Evolutionary conservation across 805 yeast genomes (phyloP), one percentile per base, ranked within the genome.

Genomic region (Candida insectorum): DNA sequence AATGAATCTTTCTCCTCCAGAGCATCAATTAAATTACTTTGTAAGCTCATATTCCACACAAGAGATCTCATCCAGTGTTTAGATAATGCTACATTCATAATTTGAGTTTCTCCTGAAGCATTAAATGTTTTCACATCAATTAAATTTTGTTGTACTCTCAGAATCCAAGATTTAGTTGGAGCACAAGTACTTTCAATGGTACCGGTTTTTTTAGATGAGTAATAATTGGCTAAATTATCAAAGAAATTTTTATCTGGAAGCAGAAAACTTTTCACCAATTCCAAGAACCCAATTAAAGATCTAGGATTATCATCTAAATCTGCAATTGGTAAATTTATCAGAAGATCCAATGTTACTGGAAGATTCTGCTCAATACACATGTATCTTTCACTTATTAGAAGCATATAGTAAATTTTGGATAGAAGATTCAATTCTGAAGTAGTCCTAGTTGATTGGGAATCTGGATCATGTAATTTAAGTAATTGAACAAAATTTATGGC

Each of bases 1-100:
- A 56, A 46, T 6, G 28, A n/a, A 23, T 20, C 19, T 6, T 16
- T 8, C 25, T 47, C 47, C 16, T 44, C 41, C 9, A 5, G 16
- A 4, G 48, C 45, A 6, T 30, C 21, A 13, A 60, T 41, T 22
- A 56, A 36, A 6, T 53, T 49, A 28, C 47, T 49, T 20, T 54
- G 47, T 18, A 41, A 37, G n/a, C 59, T 37, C 11, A 59, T 39
- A 33, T 53, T 52, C 65, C 69, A 79, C 97, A 62, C 73, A 91
- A 54, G 91, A 89, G 97, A 68, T 88, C 37, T 85, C 96, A 37
- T 88, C 97, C 0, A 97, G 91, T 67, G 97, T 96, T 0, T 93
- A 89, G 55, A 97, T 89, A 48, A 96, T 88, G 54, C 33, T 6
- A 61, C 51, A 40, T 62, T 60, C 34, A 58, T 46, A 30, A 52